Percentiles rank a stretch among this genome's conserved stretches.
Evolutionary conservation across 345 rosid genomes (phyloP).

Genomic region (Psidium friedrichsthalianum): DNA sequence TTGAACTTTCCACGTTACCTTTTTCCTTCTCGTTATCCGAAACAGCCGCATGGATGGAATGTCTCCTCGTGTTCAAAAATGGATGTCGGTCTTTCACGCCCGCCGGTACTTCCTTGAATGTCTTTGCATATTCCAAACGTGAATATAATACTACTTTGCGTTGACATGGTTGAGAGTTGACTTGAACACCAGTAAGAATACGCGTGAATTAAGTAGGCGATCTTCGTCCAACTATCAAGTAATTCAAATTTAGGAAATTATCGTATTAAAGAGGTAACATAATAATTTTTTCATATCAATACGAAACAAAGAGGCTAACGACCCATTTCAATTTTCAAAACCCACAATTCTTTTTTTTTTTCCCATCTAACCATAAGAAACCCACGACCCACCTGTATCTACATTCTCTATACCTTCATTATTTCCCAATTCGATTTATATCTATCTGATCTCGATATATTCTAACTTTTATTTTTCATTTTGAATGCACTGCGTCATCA

Average conservation of each 20-base stretch:
- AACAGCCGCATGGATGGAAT: neutral
- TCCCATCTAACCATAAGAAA: neutral
- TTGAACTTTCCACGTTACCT: neutral
- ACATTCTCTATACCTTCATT: neutral
- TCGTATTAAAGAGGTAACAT: neutral
- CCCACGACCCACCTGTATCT: neutral
- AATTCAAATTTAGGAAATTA: neutral
- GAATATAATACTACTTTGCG: neutral
- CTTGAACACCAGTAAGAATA: fast-evolving
- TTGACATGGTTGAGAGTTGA: neutral
- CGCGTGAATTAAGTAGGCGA: neutral
- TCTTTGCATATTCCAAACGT: neutral
- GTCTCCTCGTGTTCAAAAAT: neutral
- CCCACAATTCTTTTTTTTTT: neutral
- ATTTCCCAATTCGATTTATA: neutral
- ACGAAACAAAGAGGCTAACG: neutral
- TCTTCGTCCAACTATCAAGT: neutral
- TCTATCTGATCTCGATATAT: neutral
- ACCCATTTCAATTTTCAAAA: neutral
- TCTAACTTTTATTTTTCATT: neutral
- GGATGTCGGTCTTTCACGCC: neutral
- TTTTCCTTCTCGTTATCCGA: neutral
- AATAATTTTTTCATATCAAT: neutral
- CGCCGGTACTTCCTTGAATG: neutral
- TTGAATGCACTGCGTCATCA: neutral